These are phyloP conservation scores for Uronychia setigera DNA, from an alignment of 73 alveolate species.

Conservation along the genomic window DNA sequence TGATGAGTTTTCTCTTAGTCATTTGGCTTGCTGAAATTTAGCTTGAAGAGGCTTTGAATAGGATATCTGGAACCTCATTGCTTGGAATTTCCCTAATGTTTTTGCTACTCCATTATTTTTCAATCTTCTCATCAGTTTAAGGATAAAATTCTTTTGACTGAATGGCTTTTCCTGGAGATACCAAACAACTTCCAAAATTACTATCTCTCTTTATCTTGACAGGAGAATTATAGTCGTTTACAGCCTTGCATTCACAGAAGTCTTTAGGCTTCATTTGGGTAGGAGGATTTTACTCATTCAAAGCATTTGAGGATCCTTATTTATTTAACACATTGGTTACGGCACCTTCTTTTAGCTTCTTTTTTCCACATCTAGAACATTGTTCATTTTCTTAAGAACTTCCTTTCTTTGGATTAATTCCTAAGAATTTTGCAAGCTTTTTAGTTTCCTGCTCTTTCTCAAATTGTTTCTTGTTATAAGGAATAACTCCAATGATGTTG, in stretches of 20 bases:
- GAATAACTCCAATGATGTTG: constrained; percentile 50
- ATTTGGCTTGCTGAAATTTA: too few species aligned
- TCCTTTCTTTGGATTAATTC: constrained; percentile 20
- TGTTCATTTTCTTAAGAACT: not conserved
- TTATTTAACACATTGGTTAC: not conserved
- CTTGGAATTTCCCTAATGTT: too few species aligned
- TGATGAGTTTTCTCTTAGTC: too few species aligned
- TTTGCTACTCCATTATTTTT: too few species aligned
- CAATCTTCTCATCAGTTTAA: too few species aligned
- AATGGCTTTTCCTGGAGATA: too few species aligned
- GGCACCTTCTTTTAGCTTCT: not conserved
- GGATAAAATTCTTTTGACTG: too few species aligned
- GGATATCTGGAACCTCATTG: too few species aligned
- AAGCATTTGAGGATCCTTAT: not conserved
- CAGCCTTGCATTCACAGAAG: not conserved
- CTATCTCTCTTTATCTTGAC: too few species aligned
- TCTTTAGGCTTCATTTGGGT: not conserved
- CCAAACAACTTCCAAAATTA: too few species aligned
- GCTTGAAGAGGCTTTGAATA: too few species aligned
- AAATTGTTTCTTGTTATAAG: constrained; percentile 39
- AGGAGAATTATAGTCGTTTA: not conserved
- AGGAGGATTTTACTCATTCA: not conserved
- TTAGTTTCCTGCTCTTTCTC: constrained; percentile 23
- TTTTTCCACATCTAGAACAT: not conserved
- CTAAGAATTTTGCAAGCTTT: constrained; percentile 25